Conservation (phyloP, 306 rosid genomes). For the Vigna mungo region DNA sequence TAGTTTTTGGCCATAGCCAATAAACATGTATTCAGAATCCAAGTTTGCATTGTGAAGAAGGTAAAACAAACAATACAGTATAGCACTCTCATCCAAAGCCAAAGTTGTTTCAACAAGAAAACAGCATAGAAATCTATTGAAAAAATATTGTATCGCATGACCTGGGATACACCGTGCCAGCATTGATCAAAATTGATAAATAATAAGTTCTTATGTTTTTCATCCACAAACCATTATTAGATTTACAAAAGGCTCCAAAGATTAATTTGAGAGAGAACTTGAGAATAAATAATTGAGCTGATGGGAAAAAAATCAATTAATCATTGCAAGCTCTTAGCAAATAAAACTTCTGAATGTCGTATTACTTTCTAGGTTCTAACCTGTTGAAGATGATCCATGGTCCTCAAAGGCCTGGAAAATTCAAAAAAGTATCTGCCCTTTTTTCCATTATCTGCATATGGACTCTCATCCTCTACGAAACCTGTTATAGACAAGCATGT, state of each 20-base stretch:
- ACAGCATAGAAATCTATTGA: not conserved
- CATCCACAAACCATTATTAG: constrained; percentile 22
- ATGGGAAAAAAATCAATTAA: not conserved
- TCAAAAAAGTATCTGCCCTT: constrained; percentile 87
- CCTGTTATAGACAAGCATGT: constrained; percentile 56
- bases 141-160: constrained; percentile 18
- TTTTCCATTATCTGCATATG: constrained; percentile 72
- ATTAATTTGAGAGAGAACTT: constrained; percentile 36
- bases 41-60: constrained; percentile 16
- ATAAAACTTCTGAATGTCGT: constrained; percentile 38
- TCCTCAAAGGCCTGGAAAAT: constrained; percentile 95
- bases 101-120: constrained; percentile 32
- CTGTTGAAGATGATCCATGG: constrained; percentile 97
- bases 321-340: constrained; percentile 30
- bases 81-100: constrained; percentile 22
- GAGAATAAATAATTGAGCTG: constrained; percentile 16
- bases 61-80: constrained; percentile 30
- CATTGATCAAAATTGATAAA: constrained; percentile 21
- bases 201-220: constrained; percentile 9
- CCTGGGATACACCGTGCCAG: not conserved
- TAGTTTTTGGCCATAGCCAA: constrained; percentile 30
- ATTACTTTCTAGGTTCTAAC: constrained; percentile 60
- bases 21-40: constrained; percentile 19
- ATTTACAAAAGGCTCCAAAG: constrained; percentile 25
- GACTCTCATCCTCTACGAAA: constrained; percentile 84